phyloP scores from a whole-genome alignment of 257 asterid genomes.

The Solanum ossicruentum region DNA sequence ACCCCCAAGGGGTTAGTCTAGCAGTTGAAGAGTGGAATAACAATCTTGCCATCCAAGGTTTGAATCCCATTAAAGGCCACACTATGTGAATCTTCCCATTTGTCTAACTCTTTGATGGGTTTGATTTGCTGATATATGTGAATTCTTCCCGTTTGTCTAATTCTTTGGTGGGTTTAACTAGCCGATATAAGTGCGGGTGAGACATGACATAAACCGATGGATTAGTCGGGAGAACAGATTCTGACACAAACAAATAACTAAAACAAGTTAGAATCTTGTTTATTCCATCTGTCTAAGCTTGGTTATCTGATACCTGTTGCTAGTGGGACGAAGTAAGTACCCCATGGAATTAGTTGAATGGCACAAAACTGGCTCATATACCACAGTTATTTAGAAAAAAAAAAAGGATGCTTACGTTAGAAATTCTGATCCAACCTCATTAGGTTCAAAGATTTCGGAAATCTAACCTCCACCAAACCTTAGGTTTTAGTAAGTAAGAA shows the following conservation, averaged over 20 bases:
- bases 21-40: background rate
- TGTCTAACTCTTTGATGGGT: background rate
- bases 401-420: background rate
- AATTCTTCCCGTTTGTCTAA: background rate
- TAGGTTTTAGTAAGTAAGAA: background rate
- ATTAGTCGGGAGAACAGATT: background rate
- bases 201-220: background rate
- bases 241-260: background rate
- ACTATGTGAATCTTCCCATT: background rate
- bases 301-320: background rate
- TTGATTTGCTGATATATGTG: background rate
- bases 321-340: background rate
- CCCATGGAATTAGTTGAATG: background rate
- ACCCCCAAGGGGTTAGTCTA: background rate
- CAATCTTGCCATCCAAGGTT: background rate
- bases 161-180: background rate
- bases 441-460: background rate
- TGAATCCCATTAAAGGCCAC: background rate
- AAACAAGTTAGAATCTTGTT: background rate
- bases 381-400: background rate
- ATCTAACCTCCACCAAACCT: background rate
- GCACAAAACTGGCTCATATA: background rate
- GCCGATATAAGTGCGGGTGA: background rate
- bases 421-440: background rate
- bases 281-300: background rate